phyloP scores from a whole-genome alignment of 805 yeast species.

The Pichia eremophila region DNA sequence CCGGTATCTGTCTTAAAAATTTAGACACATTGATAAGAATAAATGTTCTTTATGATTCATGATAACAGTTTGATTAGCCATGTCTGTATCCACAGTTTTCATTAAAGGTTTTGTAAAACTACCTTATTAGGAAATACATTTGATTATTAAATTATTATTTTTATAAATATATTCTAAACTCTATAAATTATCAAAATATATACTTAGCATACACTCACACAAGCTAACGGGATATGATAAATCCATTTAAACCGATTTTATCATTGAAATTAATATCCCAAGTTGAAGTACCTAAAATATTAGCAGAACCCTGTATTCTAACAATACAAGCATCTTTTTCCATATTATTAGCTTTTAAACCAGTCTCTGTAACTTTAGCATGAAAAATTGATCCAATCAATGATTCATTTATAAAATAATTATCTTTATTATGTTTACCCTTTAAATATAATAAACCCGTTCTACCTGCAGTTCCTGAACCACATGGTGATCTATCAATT shows the following conservation, averaged over 20 bases:
- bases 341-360: conserved; percentile 12
- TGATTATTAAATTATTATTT: no score
- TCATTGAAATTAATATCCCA: conserved; percentile 20
- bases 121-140: no score
- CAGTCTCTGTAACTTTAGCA: conserved; percentile 13
- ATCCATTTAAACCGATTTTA: conserved; percentile 14
- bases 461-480: conserved; percentile 23
- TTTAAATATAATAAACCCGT: conserved; percentile 16
- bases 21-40: no score
- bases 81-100: no score
- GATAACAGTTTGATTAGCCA: no score
- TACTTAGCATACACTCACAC: no score
- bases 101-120: no score
- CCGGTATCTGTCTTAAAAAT: no score
- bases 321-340: conserved; percentile 17
- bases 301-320: conserved; percentile 19
- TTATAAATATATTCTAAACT: no score
- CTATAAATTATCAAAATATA: no score
- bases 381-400: conserved; percentile 18
- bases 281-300: conserved; percentile 16
- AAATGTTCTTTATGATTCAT: no score
- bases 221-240: conserved; percentile 13
- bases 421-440: conserved; percentile 2
- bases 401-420: conserved; percentile 17
- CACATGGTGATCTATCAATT: conserved; percentile 23